Base-by-base conservation (phyloP, 148 eudicot species). In the Nyssa sinensis region DNA sequence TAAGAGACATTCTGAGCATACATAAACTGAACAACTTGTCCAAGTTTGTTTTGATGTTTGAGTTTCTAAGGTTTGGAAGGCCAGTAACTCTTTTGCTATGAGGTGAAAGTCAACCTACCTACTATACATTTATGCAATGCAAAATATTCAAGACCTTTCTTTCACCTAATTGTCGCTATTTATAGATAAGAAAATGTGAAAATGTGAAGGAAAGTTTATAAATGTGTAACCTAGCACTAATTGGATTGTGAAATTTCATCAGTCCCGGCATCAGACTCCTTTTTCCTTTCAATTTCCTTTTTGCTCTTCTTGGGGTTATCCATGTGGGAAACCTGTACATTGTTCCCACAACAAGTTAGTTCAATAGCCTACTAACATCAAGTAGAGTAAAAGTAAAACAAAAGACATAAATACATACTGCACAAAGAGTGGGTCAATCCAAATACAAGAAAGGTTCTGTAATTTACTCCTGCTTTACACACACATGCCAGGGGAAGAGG, bases 301-400 rank as follows among this genome's bases (percentile, higher is more conserved):
- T 78, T 82, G 19, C 74, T n/a, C 72, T 75, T 83, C 70, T 86
- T 84, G 19, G 79, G 39, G 76, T 72, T 81, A 55, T 81, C 86
- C 75, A 85, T 71, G 76, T 74, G 87, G 47, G 96, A 81, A 37
- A 85, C 84, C 96, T 91, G 81, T 71, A 25, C 1, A 62, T 32
- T 59, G 27, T 75, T 53, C 51, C 3, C 34, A n/a, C 55, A 17
- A 4, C 4, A 10, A 35, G 65, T 41, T 32, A 49, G 55, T 35
- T 13, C 12, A 62, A 72, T 23, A 33, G 44, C 44, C 12, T 5
- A 62, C 32, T 2, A 19, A 39, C 11, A 21, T 27, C 11, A 14
- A 7, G 55, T 49, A 49, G 5, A 37, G 41, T 3, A 37, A 37
- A 31, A 30, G 17, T 39, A 9, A 72, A 19, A 12, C 7, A 61